Evolutionary conservation across 352 stramenopile species (phyloP), one percentile per base, ranked within the genome.

Genomic region (Saprolegnia parasitica): DNA sequence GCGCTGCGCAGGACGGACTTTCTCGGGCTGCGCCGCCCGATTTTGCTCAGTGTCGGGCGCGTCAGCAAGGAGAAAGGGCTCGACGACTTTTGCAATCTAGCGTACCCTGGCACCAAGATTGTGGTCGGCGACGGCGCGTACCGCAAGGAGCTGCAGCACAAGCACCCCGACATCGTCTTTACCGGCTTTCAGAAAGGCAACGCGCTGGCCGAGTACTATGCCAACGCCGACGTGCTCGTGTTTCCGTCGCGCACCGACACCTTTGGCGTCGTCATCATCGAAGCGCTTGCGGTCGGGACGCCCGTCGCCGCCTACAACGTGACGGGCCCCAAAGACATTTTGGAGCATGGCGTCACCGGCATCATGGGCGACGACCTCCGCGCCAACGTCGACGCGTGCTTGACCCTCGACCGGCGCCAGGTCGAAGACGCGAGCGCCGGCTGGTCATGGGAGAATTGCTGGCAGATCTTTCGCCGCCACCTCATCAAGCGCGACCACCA

Each of bases 101-200:
- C 56, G 45, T 67, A 67, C 40, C 58, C 58, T n/a, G 58, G 58
- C 58, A 67, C 58, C 37, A 67, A 67, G 40, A 67, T 67, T 21
- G 58, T 67, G 11, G 58, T 67, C 11, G 58, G 58, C 42, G 58
- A 67, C 26, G 58, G 58, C 26, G 58, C 58, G 21, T 67, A 67
- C 58, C 58, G 58, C 58, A 67, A 67, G 42, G 58, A 67, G 32
- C 42, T 67, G 29, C 37, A 55, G 23, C 58, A 56, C 39, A 55
- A 56, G 39, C 54, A 67, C 58, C 58, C 58, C 39, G 39, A 67
- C 5, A 40, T 67, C 35, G 24, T 67, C 15, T 67, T 67, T 21
- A 40, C 42, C 5, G 58, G 58, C 24, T 67, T 67, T 21, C 58
- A 67, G 24, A 67, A 40, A 20, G 58, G 58, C 58, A 16, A 8